A percentile compares a stretch with the other conserved stretches of the same genome.
Evolutionary conservation across 2,329 filamentous ascomycete genomes (phyloP).

Genomic region (Fusarium cicatricum): DNA sequence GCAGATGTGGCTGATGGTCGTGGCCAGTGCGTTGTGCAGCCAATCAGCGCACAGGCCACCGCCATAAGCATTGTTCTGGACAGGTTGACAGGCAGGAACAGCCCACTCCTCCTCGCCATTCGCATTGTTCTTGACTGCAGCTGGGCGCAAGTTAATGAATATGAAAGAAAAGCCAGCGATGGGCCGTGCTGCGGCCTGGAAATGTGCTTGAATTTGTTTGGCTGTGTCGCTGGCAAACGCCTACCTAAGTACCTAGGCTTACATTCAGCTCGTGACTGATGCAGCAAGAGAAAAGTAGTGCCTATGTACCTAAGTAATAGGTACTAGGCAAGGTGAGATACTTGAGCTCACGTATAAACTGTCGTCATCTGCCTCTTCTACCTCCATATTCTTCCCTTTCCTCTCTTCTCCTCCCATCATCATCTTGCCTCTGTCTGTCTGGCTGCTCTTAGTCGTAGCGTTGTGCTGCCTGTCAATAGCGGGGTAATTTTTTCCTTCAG

Average conservation of each 20-base stretch:
- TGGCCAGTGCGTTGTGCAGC: constrained; percentile 26
- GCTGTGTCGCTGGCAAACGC: neutral
- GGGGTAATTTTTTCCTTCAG: constrained; percentile 38
- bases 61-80: constrained; percentile 33
- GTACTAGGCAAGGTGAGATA: too few relatives aligned
- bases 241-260: neutral
- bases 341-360: neutral
- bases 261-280: neutral
- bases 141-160: constrained; percentile 13
- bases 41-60: constrained; percentile 35
- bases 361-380: neutral
- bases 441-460: neutral
- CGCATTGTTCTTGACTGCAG: constrained; percentile 9
- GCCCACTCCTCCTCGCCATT: neutral
- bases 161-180: neutral
- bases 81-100: too few relatives aligned
- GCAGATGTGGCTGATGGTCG: constrained; percentile 16
- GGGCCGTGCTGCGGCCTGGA: constrained; percentile 18
- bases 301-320: too few relatives aligned
- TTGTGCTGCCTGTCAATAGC: constrained; percentile 32
- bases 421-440: neutral
- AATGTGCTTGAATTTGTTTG: constrained; percentile 6
- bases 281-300: neutral
- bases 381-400: neutral
- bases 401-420: neutral